Conservation (phyloP, 352 stramenopile genomes). For the Vaucheria bursata region DNA sequence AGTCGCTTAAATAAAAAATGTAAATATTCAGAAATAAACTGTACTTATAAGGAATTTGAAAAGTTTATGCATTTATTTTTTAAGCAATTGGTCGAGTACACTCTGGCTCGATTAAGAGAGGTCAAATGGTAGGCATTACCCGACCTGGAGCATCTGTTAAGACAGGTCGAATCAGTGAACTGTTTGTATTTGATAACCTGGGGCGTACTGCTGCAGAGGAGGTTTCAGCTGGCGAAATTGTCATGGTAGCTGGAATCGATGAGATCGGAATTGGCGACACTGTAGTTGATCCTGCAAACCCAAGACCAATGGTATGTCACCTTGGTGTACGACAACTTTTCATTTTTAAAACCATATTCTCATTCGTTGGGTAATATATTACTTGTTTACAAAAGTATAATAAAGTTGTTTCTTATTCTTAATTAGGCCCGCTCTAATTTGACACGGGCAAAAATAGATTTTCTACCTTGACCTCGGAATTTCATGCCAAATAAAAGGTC, state of each 20-base stretch:
- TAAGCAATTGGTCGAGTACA: slow-evolving; percentile 91
- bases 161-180: slow-evolving; percentile 55
- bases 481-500: too few relatives aligned
- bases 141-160: slow-evolving; percentile 51
- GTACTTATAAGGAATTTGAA: too few relatives aligned
- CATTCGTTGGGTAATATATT: not conserved
- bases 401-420: too few relatives aligned
- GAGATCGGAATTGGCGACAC: slow-evolving; percentile 73
- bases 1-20: too few relatives aligned
- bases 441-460: too few relatives aligned
- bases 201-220: slow-evolving; percentile 69
- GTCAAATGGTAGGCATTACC: slow-evolving; percentile 46
- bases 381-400: too few relatives aligned
- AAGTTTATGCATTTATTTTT: too few relatives aligned
- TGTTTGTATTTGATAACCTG: slow-evolving; percentile 76
- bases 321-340: slow-evolving; percentile 46
- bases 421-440: too few relatives aligned
- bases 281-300: slow-evolving; percentile 65
- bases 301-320: too few relatives aligned
- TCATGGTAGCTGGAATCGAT: slow-evolving; percentile 84
- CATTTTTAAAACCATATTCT: not conserved
- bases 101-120: slow-evolving; percentile 75
- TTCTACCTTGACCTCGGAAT: too few relatives aligned
- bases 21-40: too few relatives aligned
- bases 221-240: slow-evolving; percentile 88